Conservation (phyloP, 768 basidiomycete genomes). For the Russula compacta region DNA sequence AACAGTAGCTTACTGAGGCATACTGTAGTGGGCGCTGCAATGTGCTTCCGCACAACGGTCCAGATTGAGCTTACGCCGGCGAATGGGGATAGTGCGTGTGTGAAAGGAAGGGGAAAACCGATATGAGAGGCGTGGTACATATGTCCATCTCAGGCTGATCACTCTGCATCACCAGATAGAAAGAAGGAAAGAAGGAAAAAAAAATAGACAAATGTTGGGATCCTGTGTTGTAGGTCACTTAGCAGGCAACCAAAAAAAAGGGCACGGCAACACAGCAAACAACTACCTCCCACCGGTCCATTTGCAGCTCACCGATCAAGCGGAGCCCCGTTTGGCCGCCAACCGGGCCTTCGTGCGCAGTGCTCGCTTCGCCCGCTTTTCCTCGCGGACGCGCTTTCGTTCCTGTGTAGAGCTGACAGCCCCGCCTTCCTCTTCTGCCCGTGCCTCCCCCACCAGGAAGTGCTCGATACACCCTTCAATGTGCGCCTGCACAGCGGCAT, state of each 20-base stretch:
- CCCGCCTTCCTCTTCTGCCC: constrained; percentile 45
- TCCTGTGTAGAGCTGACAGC: constrained; percentile 63
- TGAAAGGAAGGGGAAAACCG: neutral
- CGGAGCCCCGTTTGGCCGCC: constrained; percentile 9
- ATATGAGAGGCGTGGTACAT: neutral
- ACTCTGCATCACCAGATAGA: neutral
- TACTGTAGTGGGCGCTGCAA: neutral
- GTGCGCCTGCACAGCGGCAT: constrained; percentile 41
- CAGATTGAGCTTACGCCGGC: neutral
- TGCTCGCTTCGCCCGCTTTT: constrained; percentile 32
- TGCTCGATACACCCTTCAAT: constrained; percentile 66
- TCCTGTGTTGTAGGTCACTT: neutral
- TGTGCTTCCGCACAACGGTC: neutral
- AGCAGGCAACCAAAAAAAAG: neutral
- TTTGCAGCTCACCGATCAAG: neutral
- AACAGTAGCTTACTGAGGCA: neutral
- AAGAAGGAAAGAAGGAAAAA: neutral
- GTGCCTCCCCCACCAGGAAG: constrained; percentile 36
- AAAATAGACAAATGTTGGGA: neutral
- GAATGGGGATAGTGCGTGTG: constrained; percentile 6
- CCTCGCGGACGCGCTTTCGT: constrained; percentile 45
- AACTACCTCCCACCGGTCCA: neutral
- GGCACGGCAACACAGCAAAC: neutral
- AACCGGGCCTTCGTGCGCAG: constrained; percentile 27
- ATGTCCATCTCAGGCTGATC: constrained; percentile 1